phyloP scores from a whole-genome alignment of 2,329 filamentous ascomycete genomes.

The Botrytis cinerea region DNA sequence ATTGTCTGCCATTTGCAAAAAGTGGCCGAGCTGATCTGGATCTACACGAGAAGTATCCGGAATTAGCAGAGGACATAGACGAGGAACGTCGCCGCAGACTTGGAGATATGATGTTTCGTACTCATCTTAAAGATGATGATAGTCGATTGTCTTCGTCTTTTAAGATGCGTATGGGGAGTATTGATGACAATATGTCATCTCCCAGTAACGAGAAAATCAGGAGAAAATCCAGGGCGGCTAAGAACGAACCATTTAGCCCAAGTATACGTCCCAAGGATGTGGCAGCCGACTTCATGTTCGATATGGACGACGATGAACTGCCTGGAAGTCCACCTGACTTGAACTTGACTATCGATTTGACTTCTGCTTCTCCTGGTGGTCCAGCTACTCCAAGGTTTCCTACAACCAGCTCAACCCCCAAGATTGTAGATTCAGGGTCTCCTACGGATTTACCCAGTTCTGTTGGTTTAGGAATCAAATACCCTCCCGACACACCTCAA shows the following conservation, averaged over 20 bases:
- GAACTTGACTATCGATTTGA: constrained; percentile 20
- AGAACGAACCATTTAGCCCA: constrained; percentile 65
- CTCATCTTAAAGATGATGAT: constrained; percentile 65
- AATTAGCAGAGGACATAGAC: constrained; percentile 59
- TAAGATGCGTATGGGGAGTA: constrained; percentile 59
- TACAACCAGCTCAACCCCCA: constrained; percentile 19
- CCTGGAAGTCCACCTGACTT: constrained; percentile 18
- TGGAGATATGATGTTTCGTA: constrained; percentile 73
- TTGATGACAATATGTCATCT: constrained; percentile 59
- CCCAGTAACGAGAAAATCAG: constrained; percentile 46
- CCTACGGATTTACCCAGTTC: constrained; percentile 13
- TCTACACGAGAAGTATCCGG: constrained; percentile 55
- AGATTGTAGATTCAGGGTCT: constrained; percentile 19
- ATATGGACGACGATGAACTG: constrained; percentile 73
- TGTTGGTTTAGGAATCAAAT: constrained; percentile 13
- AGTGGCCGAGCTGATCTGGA: constrained; percentile 70
- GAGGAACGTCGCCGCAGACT: constrained; percentile 70
- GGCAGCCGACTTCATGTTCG: constrained; percentile 79
- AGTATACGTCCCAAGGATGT: constrained; percentile 68
- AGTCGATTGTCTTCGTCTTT: constrained; percentile 61
- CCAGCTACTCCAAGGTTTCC: constrained; percentile 15
- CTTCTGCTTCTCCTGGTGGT: neutral
- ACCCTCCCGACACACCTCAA: constrained; percentile 15
- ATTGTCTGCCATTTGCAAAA: constrained; percentile 73
- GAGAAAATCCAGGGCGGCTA: constrained; percentile 49